Base-by-base conservation (phyloP, 345 rosid species). In the Brassica incana region DNA sequence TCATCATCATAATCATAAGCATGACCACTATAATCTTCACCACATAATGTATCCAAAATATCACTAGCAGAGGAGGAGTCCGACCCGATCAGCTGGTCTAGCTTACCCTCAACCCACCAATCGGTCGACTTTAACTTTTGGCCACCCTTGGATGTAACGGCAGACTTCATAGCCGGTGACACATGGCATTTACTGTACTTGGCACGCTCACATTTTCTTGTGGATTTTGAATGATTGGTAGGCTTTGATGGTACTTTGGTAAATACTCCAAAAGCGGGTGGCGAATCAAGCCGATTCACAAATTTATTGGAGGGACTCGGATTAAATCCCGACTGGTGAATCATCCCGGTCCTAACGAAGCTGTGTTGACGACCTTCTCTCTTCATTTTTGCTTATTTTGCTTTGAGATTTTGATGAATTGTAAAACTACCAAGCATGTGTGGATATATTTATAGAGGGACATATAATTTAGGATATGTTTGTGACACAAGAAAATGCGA, bases 221-320 rank as follows among this genome's bases (percentile, higher is more conserved):
- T 65, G 8, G 8, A 35, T 35, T 69, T 79, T 0, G 78, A 80
- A 38, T 80, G 75, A 60, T 80, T 80, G 20, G 72, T 65, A 8
- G 67, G 58, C 61, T 72, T 72, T 65, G 81, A 65, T 72, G 67
- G 36, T 38, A 60, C 76, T 74, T 80, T 69, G 8, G 60, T 12
- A 25, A 32, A 74, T 62, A 9, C 48, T 15, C 79, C 78, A 35
- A 48, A 67, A 23, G 20, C 59, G 2, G 58, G 65, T 73, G 67
- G 76, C 9, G 79, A 63, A 69, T 69, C 58, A 1, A 69, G 8
- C 68, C 68, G 68, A 43, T 65, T 32, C 68, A 33, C 4, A 7
- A 62, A 8, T 9, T 27, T 58, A 33, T 74, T 59, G 0, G 30
- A 10, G 11, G 59, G 54, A 59, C 35, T 73, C 9, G 71, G 61